These are phyloP conservation scores for Sideroxylon spinosum DNA, from an alignment of 179 eudicot genomes.

Conservation along the genomic window DNA sequence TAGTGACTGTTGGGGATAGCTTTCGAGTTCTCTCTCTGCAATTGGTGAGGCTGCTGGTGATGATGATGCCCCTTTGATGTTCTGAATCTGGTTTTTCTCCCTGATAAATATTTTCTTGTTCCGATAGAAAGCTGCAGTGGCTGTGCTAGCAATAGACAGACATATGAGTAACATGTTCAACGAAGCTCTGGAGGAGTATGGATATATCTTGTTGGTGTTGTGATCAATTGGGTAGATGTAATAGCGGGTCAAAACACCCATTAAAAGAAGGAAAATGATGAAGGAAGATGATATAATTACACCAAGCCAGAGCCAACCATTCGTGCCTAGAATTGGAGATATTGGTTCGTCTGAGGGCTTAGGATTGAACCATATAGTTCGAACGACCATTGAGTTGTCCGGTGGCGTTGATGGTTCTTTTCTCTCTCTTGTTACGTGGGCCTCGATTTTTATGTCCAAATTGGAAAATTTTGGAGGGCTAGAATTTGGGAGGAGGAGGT, in stretches of 20 bases:
- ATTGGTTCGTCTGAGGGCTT: slow-evolving; percentile 29
- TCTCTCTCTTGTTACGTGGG: slow-evolving; percentile 68
- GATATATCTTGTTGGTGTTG: slow-evolving; percentile 39
- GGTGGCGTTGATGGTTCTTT: not conserved
- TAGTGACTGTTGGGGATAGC: slow-evolving; percentile 61
- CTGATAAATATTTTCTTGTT: slow-evolving; percentile 45
- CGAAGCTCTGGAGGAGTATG: slow-evolving; percentile 36
- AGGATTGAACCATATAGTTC: slow-evolving; percentile 32
- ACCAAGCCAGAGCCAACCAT: slow-evolving; percentile 75
- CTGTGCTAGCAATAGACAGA: slow-evolving; percentile 35
- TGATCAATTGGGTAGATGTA: slow-evolving; percentile 74
- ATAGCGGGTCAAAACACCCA: slow-evolving; percentile 55
- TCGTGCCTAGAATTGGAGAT: slow-evolving; percentile 36
- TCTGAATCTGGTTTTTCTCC: slow-evolving; percentile 46
- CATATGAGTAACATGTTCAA: slow-evolving; percentile 58
- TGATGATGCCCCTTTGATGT: slow-evolving; percentile 40
- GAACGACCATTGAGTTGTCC: slow-evolving; percentile 12
- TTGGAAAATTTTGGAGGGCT: slow-evolving; percentile 28
- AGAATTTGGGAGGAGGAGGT: slow-evolving; percentile 61
- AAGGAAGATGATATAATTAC: slow-evolving; percentile 62
- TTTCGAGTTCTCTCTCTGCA: slow-evolving; percentile 63
- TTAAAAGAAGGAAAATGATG: slow-evolving; percentile 48
- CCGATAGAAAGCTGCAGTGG: slow-evolving; percentile 46
- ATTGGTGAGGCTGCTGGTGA: slow-evolving; percentile 42
- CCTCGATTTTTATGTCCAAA: slow-evolving; percentile 59